Base-by-base conservation (phyloP, 345 rosid species). In the Cardamine chenopodiifolia region DNA sequence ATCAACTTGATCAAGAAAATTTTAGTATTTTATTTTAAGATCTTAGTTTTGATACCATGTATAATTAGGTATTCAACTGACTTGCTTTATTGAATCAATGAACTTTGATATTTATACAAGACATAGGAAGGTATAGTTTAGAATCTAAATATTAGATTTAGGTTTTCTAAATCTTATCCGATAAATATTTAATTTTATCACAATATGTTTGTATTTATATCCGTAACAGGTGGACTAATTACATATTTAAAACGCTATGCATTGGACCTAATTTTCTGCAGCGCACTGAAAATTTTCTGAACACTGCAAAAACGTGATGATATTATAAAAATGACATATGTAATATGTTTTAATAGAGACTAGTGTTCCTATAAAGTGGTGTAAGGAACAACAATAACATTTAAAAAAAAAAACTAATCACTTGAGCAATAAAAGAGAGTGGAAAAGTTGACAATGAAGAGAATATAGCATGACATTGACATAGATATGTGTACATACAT, bases 231-330 rank as follows among this genome's bases (percentile, higher is more conserved):
- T 31, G 15, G 12, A 6, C 25, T 18, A 31, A 57, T 17, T 32
- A 31, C 61, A 56, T 56, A 56, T 56, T 56, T 29, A 8, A 29
- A 31, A 29, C 39, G 61, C 62, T 31, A 19, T 55, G 19, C 13
- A 13, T 58, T 34, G 25, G 26, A 59, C 10, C 26, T 34, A 42
- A 29, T 4, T 34, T 34, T n/a, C 23, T 53, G 35, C 31, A 39
- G 2, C 22, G 23, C 72, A 68, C 39, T n/a, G 12, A 25, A 31
- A 68, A 55, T 18, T 15, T 23, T 22, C 49, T 48, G 44, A 66
- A 49, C 58, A 49, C 13, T 23, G 35, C 25, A 22, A 52, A 66
- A 67, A 15, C 35, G 34, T 67, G 71, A 52, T 22, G 32, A 35
- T 66, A 22, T 12, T 29, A 6, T 26, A 6, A 9, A 42, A 26